These are phyloP conservation scores for Diaporthe vaccinii DNA, from an alignment of 2,329 filamentous ascomycete genomes.

Conservation along the genomic window DNA sequence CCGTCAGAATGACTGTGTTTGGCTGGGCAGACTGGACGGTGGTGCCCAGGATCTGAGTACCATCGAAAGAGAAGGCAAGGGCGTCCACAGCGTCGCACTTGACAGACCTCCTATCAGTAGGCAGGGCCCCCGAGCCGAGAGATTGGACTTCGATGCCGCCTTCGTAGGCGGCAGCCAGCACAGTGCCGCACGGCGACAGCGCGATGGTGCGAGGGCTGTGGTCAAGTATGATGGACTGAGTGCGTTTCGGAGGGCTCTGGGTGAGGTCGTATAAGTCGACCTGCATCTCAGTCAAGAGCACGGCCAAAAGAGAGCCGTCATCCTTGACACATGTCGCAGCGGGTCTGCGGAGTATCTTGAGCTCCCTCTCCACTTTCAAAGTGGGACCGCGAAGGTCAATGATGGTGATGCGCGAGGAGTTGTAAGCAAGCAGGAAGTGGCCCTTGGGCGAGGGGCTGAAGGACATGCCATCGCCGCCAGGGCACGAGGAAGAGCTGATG, in stretches of 20 bases:
- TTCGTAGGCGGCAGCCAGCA: slow-evolving; percentile 87
- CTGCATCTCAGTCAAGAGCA: slow-evolving; percentile 85
- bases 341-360: slow-evolving; percentile 84
- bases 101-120: slow-evolving; percentile 79
- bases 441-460: slow-evolving; percentile 85
- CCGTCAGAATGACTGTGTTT: slow-evolving; percentile 82
- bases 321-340: slow-evolving; percentile 84
- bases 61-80: slow-evolving; percentile 82
- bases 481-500: slow-evolving; percentile 85
- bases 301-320: slow-evolving; percentile 80
- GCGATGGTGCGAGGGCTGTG: slow-evolving; percentile 84
- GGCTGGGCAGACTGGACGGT: slow-evolving; percentile 75
- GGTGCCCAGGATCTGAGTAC: slow-evolving; percentile 83
- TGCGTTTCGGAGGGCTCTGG: slow-evolving; percentile 74
- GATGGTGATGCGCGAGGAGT: slow-evolving; percentile 86
- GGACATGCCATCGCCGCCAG: slow-evolving; percentile 87
- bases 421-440: slow-evolving; percentile 82
- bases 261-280: slow-evolving; percentile 87
- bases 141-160: slow-evolving; percentile 91
- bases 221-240: slow-evolving; percentile 82
- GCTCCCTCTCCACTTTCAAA: slow-evolving; percentile 78
- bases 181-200: slow-evolving; percentile 83
- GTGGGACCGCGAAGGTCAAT: slow-evolving; percentile 74
- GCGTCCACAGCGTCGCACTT: slow-evolving; percentile 83
- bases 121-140: slow-evolving; percentile 72